Evolutionary conservation across 2,329 filamentous ascomycete species (phyloP).

Genomic region (Fusarium sp.): DNA sequence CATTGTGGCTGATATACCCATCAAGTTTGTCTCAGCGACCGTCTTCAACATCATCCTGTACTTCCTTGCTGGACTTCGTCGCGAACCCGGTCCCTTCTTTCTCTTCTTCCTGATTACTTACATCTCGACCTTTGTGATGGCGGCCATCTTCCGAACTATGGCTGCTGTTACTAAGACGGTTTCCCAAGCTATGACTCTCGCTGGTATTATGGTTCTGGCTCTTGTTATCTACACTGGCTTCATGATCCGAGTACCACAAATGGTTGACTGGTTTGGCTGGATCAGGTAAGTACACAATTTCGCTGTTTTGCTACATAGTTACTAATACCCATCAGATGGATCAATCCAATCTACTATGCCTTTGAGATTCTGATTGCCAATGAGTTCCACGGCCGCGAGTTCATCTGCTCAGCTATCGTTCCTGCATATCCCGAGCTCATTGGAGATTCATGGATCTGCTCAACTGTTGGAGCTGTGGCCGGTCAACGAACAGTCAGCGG

Average conservation of each 20-base stretch:
- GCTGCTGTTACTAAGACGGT: slow-evolving; percentile 76
- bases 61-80: slow-evolving; percentile 64
- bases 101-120: slow-evolving; percentile 79
- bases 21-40: slow-evolving; percentile 64
- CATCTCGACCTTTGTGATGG: slow-evolving; percentile 76
- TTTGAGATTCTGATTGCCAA: slow-evolving; percentile 80
- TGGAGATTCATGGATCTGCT: slow-evolving; percentile 64
- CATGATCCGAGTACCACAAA: slow-evolving; percentile 42
- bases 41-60: slow-evolving; percentile 69
- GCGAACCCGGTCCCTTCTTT: slow-evolving; percentile 77
- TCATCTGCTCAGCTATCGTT: slow-evolving; percentile 65
- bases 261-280: slow-evolving; percentile 83
- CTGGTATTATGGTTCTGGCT: slow-evolving; percentile 67
- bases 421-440: slow-evolving; percentile 59
- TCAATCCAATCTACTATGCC: slow-evolving; percentile 79
- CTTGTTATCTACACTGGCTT: slow-evolving; percentile 54
- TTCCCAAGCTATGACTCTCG: slow-evolving; percentile 65
- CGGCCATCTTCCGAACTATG: slow-evolving; percentile 79
- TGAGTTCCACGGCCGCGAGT: slow-evolving; percentile 72
- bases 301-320: fast-evolving
- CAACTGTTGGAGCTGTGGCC: slow-evolving; percentile 64
- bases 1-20: slow-evolving; percentile 66
- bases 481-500: slow-evolving; percentile 68
- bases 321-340: slow-evolving; percentile 67
- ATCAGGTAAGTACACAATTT: not conserved